phyloP scores from a whole-genome alignment of 164 flowering plant genomes.

The grape (Vitis vinifera) region DNA sequence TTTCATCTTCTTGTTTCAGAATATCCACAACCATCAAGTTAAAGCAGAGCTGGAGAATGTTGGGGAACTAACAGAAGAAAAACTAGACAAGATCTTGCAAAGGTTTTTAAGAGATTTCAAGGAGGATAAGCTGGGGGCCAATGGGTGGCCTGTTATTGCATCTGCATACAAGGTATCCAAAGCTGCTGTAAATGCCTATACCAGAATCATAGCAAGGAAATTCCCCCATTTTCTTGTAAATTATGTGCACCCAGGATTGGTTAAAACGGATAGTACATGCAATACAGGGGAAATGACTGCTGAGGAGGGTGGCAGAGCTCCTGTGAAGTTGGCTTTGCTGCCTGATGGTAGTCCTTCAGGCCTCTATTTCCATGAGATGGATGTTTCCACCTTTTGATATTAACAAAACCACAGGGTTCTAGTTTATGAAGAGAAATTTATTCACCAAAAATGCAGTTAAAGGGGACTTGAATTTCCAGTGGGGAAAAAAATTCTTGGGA shows the following conservation, averaged over 20 bases:
- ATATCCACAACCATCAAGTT: not conserved
- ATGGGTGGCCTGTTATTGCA: not conserved
- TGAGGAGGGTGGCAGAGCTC: too few species aligned
- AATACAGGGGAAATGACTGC: too few species aligned
- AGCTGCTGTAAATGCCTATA: constrained; percentile 3
- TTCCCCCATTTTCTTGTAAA: not conserved
- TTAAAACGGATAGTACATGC: too few species aligned
- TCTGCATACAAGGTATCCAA: constrained; percentile 5
- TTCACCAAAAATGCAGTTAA: too few species aligned
- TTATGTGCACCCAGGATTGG: not conserved
- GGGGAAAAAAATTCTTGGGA: too few species aligned
- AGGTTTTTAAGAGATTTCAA: constrained; percentile 2
- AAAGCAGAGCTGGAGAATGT: constrained; percentile 6
- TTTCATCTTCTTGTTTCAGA: constrained; percentile 3
- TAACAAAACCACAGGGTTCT: too few species aligned
- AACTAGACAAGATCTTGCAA: not conserved
- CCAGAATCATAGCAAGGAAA: not conserved
- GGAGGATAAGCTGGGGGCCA: not conserved
- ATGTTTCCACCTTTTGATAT: too few species aligned
- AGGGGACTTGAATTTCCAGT: too few species aligned
- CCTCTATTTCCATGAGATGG: too few species aligned
- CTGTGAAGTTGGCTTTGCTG: too few species aligned
- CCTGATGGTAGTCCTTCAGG: too few species aligned
- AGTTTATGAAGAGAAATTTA: too few species aligned
- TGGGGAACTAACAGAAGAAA: constrained; percentile 13